Evolutionary conservation across 225 moss, liverwort and hornwort species (phyloP).

Genomic region (Polytrichum formosum): DNA sequence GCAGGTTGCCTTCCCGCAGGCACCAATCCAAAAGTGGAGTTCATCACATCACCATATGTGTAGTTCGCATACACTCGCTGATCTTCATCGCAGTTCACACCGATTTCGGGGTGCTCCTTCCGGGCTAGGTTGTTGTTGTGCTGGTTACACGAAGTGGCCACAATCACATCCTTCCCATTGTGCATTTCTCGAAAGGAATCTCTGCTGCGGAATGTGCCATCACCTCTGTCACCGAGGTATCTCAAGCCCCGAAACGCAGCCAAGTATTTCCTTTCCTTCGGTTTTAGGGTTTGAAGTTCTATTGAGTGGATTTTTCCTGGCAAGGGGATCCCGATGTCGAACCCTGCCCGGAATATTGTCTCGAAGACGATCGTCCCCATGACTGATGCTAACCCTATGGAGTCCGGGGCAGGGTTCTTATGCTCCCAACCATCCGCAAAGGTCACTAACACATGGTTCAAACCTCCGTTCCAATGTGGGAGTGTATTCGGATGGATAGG

Average conservation of each 20-base stretch:
- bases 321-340: slow-evolving; percentile 62
- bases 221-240: slow-evolving; percentile 36
- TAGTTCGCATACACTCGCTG: slow-evolving; percentile 4
- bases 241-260: slow-evolving; percentile 59
- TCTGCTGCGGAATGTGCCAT: slow-evolving; percentile 41
- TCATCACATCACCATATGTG: slow-evolving; percentile 30
- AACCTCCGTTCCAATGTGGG: slow-evolving; percentile 61
- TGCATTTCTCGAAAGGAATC: slow-evolving; percentile 52
- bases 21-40: slow-evolving; percentile 35
- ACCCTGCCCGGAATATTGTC: slow-evolving; percentile 53
- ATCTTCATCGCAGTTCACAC: slow-evolving; percentile 31
- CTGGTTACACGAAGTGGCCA: slow-evolving; percentile 42
- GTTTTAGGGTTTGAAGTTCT: slow-evolving; percentile 26
- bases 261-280: slow-evolving; percentile 43
- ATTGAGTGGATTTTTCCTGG: slow-evolving; percentile 26
- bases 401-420: slow-evolving; percentile 31
- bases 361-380: slow-evolving; percentile 49
- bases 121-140: slow-evolving; percentile 19
- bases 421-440: slow-evolving; percentile 56
- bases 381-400: slow-evolving; percentile 52
- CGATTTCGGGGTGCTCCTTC: slow-evolving; percentile 21
- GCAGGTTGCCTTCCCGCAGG: slow-evolving; percentile 30
- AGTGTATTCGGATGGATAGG: slow-evolving; percentile 35
- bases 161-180: slow-evolving; percentile 58
- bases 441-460: slow-evolving; percentile 63